These are phyloP conservation scores for Cinnamomum micranthum DNA, from an alignment of 164 flowering plant species.

Conservation along the genomic window DNA sequence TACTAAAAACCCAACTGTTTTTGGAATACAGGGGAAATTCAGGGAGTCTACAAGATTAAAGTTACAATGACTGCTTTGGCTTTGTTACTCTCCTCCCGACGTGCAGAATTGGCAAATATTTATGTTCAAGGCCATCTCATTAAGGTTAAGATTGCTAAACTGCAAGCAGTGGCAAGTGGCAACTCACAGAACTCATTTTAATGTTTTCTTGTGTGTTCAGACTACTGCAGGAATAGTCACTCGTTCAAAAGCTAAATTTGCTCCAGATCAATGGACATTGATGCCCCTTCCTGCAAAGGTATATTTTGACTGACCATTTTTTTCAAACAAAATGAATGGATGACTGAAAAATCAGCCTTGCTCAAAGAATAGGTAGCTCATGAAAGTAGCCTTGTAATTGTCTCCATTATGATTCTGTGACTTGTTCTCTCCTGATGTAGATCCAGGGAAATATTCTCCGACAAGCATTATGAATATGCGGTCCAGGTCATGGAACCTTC, in stretches of 20 bases:
- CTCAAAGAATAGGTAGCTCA: too few relatives aligned
- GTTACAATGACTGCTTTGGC: constrained; percentile 91
- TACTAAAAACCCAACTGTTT: not conserved
- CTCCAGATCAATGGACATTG: constrained; percentile 87
- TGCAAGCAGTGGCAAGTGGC: not conserved
- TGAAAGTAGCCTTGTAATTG: too few relatives aligned
- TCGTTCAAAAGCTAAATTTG: constrained; percentile 73
- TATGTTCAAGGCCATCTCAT: constrained; percentile 71
- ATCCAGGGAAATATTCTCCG: too few relatives aligned
- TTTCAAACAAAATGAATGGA: not conserved
- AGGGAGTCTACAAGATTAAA: constrained; percentile 88
- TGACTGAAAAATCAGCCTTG: too few relatives aligned
- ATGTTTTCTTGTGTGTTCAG: constrained; percentile 31
- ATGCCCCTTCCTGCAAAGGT: constrained; percentile 91
- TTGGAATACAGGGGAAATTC: constrained; percentile 68
- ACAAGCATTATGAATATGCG: too few relatives aligned
- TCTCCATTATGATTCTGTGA: too few relatives aligned
- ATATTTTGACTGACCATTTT: constrained; percentile 6
- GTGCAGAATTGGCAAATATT: constrained; percentile 55
- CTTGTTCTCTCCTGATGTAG: too few relatives aligned
- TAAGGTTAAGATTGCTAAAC: constrained; percentile 43
- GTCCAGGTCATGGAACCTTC: too few relatives aligned
- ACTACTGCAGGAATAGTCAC: constrained; percentile 74
- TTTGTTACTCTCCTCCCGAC: constrained; percentile 65
- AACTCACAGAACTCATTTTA: not conserved